These are phyloP conservation scores for Nemania serpens DNA, from an alignment of 2,329 filamentous ascomycete genomes.

Conservation along the genomic window DNA sequence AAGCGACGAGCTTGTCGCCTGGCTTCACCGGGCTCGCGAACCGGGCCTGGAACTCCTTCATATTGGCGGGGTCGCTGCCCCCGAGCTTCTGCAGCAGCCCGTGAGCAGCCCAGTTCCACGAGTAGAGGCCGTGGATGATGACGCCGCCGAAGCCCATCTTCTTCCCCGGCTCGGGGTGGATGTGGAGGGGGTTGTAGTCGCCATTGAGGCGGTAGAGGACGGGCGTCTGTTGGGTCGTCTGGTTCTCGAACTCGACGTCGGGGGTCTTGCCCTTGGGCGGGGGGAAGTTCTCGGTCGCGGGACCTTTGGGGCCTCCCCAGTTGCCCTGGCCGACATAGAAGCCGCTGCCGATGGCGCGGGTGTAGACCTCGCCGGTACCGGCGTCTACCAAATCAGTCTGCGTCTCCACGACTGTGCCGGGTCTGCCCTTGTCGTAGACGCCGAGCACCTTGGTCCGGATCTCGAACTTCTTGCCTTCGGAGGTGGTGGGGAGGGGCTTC, in stretches of 20 bases:
- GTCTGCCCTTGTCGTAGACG: constrained; percentile 88
- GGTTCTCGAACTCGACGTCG: constrained; percentile 70
- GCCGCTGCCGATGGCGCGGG: constrained; percentile 67
- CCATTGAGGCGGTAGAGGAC: constrained; percentile 85
- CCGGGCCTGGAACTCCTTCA: constrained; percentile 86
- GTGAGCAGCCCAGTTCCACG: constrained; percentile 80
- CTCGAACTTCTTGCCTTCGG: constrained; percentile 75
- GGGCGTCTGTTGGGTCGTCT: constrained; percentile 73
- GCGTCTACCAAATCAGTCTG: constrained; percentile 78
- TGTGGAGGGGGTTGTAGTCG: constrained; percentile 93
- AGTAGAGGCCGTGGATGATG: constrained; percentile 89
- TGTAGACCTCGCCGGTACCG: constrained; percentile 70
- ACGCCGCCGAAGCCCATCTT: constrained; percentile 90
- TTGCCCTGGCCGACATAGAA: constrained; percentile 80
- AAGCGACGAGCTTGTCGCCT: constrained; percentile 78
- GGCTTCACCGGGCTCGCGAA: constrained; percentile 86
- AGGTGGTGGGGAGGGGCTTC: constrained; percentile 74
- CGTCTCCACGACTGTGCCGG: constrained; percentile 79
- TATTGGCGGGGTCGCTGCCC: constrained; percentile 75
- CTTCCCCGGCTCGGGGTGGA: constrained; percentile 79
- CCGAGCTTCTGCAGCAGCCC: constrained; percentile 74
- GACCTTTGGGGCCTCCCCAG: constrained; percentile 92
- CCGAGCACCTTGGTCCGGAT: constrained; percentile 77
- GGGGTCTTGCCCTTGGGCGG: constrained; percentile 73
- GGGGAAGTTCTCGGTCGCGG: constrained; percentile 76